Evolutionary conservation across 345 rosid species (phyloP).

Genomic region (Psidium friedrichsthalianum): DNA sequence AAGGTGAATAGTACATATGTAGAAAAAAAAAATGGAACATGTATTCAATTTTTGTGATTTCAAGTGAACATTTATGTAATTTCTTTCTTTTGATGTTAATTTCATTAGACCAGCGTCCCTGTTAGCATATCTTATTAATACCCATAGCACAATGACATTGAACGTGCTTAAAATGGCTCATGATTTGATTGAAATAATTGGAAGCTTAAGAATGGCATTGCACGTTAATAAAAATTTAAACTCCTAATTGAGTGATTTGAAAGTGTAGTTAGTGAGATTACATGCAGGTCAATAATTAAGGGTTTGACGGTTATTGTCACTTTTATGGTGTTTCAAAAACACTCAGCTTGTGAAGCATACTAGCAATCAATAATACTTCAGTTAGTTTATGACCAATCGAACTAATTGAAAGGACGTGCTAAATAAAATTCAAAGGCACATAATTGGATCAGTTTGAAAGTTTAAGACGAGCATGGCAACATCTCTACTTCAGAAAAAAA

Average conservation of each 20-base stretch:
- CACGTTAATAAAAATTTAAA: background rate
- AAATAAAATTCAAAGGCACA: background rate
- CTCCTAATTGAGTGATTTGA: background rate
- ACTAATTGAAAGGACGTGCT: background rate
- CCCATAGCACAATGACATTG: background rate
- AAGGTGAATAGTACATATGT: background rate
- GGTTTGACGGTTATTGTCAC: background rate
- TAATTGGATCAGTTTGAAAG: background rate
- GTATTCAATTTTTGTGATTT: background rate
- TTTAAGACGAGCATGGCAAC: background rate
- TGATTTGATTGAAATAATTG: background rate
- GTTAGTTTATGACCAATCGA: background rate
- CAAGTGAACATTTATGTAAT: background rate
- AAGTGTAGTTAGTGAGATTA: background rate
- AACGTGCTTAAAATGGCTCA: background rate
- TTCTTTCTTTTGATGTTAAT: background rate
- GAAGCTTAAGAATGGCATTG: background rate
- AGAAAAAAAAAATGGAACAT: background rate
- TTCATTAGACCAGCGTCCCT: background rate
- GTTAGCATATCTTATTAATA: background rate
- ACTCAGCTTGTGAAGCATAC: background rate
- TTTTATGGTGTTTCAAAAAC: background rate
- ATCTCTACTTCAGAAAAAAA: too few relatives aligned
- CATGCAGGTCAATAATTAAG: background rate
- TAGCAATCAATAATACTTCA: background rate